Base-by-base conservation (phyloP, 495 filamentous ascomycete species). In the Elasticomyces elasticus region DNA sequence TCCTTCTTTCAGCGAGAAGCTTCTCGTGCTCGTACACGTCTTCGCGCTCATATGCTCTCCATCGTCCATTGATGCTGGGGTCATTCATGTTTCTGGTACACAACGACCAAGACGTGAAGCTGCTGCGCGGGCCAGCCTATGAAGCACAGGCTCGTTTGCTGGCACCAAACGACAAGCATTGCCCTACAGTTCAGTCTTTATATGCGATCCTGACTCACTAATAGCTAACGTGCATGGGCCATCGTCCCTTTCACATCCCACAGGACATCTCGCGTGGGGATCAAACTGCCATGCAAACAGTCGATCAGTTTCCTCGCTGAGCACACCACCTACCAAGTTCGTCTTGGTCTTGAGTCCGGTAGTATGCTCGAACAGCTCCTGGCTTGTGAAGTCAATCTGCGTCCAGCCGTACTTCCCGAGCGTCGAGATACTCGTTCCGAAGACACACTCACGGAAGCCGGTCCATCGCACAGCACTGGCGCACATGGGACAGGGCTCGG, bases 401-500 rank as follows among this genome's bases (percentile, higher is more conserved):
- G 60, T 60, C 76, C 76, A 81, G 13, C 76, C 77, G 22, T 66
- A 62, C 26, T 62, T 56, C n/a, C 70, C 48, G 2, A 75, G 65
- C 24, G 65, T 65, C 15, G 71, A 62, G 52, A 78, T 76, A 22
- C 70, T 73, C 0, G 76, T 77, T 12, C 74, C 76, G 57, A 74
- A 79, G 12, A 79, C 69, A 60, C 72, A 76, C 64, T 79, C 76
- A 11, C 64, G 66, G 59, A 81, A 78, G 5, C 75, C 76, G 0
- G 76, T 66, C 71, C 74, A 78, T 0, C 77, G 70, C 50, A 79
- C 76, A 1, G 74, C 77, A 1, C 75, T 70, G 0, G 78, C 77
- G 58, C 78, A 81, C 72, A 79, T 81, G 7, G 76, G 75, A 62
- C 78, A 81, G 50, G 71, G 72, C 58, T 79, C 76, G 5, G 71